Evolutionary conservation across 2,329 filamentous ascomycete genomes (phyloP).

Genomic region (Camillea tinctor): DNA sequence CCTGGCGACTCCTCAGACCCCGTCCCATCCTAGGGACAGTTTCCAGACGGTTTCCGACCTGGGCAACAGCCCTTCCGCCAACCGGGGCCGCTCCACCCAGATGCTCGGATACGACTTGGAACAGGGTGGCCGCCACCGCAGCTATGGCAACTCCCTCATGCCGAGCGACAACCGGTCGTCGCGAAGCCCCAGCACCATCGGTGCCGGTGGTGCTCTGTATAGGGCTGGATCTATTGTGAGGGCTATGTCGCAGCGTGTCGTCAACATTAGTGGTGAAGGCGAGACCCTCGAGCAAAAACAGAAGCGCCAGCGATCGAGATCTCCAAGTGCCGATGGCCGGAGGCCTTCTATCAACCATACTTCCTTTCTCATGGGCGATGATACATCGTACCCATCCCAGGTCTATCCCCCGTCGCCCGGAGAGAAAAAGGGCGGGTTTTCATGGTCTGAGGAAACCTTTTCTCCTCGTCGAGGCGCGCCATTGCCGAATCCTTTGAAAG

Average conservation of each 20-base stretch:
- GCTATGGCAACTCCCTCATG: conserved; percentile 56
- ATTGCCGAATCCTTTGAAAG: conserved; percentile 75
- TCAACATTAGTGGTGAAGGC: conserved; percentile 93
- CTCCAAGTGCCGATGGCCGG: conserved; percentile 50
- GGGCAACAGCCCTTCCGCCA: conserved; percentile 50
- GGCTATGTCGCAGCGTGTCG: conserved; percentile 93
- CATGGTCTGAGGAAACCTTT: conserved; percentile 33
- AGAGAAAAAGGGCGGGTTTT: conserved; percentile 44
- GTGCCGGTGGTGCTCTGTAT: conserved; percentile 62
- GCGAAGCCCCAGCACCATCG: conserved; percentile 60
- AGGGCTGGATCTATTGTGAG: conserved; percentile 74
- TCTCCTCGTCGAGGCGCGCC: conserved; percentile 34
- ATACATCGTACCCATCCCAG: conserved; percentile 54
- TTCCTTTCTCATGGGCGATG: conserved; percentile 42
- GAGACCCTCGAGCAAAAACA: conserved; percentile 70
- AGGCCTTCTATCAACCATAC: conserved; percentile 43
- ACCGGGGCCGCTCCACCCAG: conserved; percentile 44
- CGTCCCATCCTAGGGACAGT: conserved; percentile 49
- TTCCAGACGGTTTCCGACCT: conserved; percentile 57
- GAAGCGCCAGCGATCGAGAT: conserved; percentile 61
- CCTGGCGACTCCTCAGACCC: conserved; percentile 40
- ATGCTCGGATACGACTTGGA: conserved; percentile 60
- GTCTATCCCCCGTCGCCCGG: conserved; percentile 39
- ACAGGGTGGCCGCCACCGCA: conserved; percentile 51
- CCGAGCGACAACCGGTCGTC: conserved; percentile 56